These are phyloP conservation scores for Leccinum ponderosum DNA, from an alignment of 1,284 basidiomycete species.

Conservation along the genomic window DNA sequence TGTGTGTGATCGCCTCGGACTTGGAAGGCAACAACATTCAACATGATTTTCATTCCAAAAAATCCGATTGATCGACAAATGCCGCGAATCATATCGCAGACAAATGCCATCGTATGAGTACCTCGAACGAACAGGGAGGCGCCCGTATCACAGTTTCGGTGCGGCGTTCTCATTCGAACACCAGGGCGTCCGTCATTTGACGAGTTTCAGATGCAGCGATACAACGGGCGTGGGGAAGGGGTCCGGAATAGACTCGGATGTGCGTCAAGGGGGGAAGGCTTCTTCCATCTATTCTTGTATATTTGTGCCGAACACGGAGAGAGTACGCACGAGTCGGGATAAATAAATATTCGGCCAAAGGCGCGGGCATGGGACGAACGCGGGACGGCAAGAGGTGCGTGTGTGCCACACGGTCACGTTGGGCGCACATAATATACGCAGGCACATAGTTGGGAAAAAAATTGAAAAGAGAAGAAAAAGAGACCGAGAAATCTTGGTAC, in stretches of 20 bases:
- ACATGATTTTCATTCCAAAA: background rate
- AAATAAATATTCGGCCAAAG: background rate
- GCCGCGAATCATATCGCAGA: background rate
- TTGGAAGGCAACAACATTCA: background rate
- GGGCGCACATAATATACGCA: background rate
- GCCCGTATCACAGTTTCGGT: background rate
- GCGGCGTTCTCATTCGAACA: background rate
- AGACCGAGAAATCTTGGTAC: background rate
- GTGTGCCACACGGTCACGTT: too few species aligned
- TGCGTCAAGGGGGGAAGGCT: background rate
- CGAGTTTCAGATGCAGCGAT: background rate
- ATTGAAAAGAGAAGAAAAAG: background rate
- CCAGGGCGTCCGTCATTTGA: background rate
- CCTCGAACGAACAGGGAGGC: background rate
- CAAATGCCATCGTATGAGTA: background rate
- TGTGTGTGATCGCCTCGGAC: background rate
- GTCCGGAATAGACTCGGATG: background rate
- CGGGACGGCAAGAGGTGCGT: too few species aligned
- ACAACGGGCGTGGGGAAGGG: background rate
- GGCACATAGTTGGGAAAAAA: background rate
- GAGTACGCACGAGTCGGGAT: background rate
- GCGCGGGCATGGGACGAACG: background rate
- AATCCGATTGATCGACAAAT: background rate
- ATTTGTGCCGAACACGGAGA: background rate
- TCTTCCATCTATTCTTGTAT: background rate